phyloP scores from a whole-genome alignment of 345 rosid species.

The Brassica cretica region DNA sequence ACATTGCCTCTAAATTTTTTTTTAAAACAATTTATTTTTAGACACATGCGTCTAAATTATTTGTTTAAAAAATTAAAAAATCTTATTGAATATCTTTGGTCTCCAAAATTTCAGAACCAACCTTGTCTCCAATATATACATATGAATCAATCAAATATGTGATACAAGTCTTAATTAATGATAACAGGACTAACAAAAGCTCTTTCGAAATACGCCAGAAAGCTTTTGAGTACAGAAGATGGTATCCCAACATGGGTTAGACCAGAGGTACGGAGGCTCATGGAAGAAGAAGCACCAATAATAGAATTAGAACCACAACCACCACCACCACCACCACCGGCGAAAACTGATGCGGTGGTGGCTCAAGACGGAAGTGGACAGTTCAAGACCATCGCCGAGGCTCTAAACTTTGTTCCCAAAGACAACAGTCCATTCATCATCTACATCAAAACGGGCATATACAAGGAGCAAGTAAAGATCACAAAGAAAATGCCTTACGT shows the following conservation, averaged over 20 bases:
- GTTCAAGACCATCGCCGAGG: constrained; percentile 54
- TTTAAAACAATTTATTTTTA: not conserved
- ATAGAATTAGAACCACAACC: not conserved
- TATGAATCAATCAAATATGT: constrained; percentile 3
- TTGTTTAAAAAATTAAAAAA: too few relatives aligned
- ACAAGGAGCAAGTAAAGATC: constrained; percentile 53
- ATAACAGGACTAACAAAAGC: constrained; percentile 24
- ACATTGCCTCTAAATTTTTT: not conserved
- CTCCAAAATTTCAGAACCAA: not conserved
- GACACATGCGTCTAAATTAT: not conserved
- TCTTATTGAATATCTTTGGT: not conserved
- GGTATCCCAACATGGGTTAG: constrained; percentile 55
- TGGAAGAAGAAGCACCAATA: constrained; percentile 13
- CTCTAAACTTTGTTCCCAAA: constrained; percentile 45
- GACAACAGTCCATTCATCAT: constrained; percentile 48
- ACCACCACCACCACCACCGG: constrained; percentile 31
- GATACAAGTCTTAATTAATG: constrained; percentile 4
- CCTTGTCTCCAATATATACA: not conserved
- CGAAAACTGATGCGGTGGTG: constrained; percentile 55
- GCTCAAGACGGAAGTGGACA: constrained; percentile 81
- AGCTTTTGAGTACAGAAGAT: constrained; percentile 34
- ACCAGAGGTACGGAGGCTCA: constrained; percentile 40
- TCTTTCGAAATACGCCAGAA: constrained; percentile 31
- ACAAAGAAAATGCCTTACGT: constrained; percentile 40
- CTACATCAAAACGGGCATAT: constrained; percentile 67